Evolutionary conservation across 164 flowering plant species (phyloP), one percentile per base, ranked within the genome.

Genomic region (Annona cherimola): DNA sequence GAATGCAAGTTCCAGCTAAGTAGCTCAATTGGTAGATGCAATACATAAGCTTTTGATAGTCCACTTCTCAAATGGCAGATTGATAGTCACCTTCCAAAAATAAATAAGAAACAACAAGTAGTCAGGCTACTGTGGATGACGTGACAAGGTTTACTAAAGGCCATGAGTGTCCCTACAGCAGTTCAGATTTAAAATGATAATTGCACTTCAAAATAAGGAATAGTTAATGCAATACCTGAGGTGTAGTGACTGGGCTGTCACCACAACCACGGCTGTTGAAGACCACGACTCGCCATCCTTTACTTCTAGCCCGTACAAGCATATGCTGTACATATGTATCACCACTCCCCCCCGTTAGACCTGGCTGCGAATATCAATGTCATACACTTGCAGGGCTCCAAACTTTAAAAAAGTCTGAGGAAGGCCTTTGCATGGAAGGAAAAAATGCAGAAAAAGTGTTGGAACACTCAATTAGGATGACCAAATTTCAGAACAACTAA

Each of bases 211-310:
- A 41, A 66, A 19, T 14, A 44, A 66, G 11, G 11, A 66, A 66
- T 6, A 11, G 2, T 44, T 8, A 40, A 43, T 8, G 14, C 2
- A 60, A 61, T 82, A 92, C 99, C 94, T 91, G 90, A 75, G 96
- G 81, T 55, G 99, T 87, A 67, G 86, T 87, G 8, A 95, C 97
- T 3, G 99, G 98, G 74, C 98, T 88, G 63, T 83, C 71, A 57
- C 84, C 98, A 83, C 99, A 92, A 42, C 99, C 99, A 65, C 98
- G 89, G 78, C 97, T 88, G 79, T 95, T 95, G 79, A 91, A 92
- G 50, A 92, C 97, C n/a, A 92, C 93, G 16, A 83, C 93, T 1
- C 96, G 84, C 91, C 92, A 92, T 35, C 90, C 90, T 20, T 81
- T 85, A 42, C 79, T 84, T 71, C 86, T 84, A 0, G 99, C 98